A percentile compares a stretch with the other conserved stretches of the same genome.
These are phyloP conservation scores for Urostyla sp. DNA, from an alignment of 73 alveolate genomes.

Conservation along the genomic window DNA sequence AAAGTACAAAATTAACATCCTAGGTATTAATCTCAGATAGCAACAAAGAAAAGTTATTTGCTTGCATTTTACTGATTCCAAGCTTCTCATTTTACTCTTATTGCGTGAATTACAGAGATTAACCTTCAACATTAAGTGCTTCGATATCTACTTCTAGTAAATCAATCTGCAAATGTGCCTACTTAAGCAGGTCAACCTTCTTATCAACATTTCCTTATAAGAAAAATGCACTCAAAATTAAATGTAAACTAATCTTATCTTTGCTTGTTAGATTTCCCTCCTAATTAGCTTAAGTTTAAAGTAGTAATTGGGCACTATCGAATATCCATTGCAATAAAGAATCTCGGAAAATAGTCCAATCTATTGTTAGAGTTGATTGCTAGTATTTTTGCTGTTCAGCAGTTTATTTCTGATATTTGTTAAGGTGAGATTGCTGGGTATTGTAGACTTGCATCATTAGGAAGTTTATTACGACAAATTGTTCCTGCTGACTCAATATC, in stretches of 20 bases:
- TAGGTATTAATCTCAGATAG: background rate
- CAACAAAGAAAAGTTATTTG: background rate
- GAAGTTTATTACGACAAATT: constrained; percentile 4
- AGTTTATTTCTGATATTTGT: background rate
- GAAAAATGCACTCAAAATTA: constrained; percentile 21
- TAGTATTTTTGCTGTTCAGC: constrained; percentile 7
- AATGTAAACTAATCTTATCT: constrained; percentile 18
- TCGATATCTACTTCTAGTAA: constrained; percentile 31
- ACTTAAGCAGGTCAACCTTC: background rate
- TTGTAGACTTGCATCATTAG: constrained; percentile 16
- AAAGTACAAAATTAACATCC: background rate
- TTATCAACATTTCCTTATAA: constrained; percentile 1
- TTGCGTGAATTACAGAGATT: background rate
- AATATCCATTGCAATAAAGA: constrained; percentile 21
- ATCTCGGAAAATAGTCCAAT: constrained; percentile 34
- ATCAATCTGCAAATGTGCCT: constrained; percentile 26
- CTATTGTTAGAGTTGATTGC: constrained; percentile 3
- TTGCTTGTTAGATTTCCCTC: constrained; percentile 5
- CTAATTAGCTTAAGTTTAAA: background rate
- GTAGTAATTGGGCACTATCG: background rate
- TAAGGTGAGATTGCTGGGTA: background rate
- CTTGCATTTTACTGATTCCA: background rate
- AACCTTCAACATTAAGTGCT: constrained; percentile 14
- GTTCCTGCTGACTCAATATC: constrained; percentile 7
- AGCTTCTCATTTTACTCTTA: background rate